Conservation (phyloP, 345 rosid genomes). For the Litchi chinensis region DNA sequence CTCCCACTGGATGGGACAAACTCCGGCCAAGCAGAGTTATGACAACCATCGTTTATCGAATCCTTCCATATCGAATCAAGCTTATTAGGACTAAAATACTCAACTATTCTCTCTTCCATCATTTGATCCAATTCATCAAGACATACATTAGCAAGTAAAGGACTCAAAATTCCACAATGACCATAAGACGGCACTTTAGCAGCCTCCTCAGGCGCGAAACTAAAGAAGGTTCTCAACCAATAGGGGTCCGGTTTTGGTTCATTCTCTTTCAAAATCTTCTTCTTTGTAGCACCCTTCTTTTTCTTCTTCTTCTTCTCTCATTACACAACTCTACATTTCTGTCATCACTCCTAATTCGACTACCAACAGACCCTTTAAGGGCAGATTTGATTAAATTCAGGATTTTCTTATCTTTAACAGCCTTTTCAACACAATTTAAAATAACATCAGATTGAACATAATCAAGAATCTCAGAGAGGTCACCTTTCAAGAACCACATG, state of each 20-base stretch:
- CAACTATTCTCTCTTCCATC: slow-evolving; percentile 71
- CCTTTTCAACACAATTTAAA: slow-evolving; percentile 58
- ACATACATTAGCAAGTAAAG: slow-evolving; percentile 83
- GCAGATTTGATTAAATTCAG: slow-evolving; percentile 62
- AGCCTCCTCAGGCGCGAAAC: slow-evolving; percentile 92
- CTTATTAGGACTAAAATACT: slow-evolving; percentile 75
- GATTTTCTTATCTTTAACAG: slow-evolving; percentile 72
- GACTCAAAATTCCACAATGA: slow-evolving; percentile 84
- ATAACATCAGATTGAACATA: slow-evolving; percentile 51
- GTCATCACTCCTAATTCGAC: slow-evolving; percentile 27
- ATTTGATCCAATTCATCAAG: slow-evolving; percentile 80
- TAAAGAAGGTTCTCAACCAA: slow-evolving; percentile 85
- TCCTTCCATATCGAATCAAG: slow-evolving; percentile 89
- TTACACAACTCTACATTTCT: slow-evolving; percentile 42
- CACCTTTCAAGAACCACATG: slow-evolving; percentile 88
- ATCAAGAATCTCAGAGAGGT: slow-evolving; percentile 62
- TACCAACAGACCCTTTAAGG: slow-evolving; percentile 37
- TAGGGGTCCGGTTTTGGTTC: slow-evolving; percentile 98
- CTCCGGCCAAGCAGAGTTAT: slow-evolving; percentile 99
- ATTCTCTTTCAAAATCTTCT: slow-evolving; percentile 71
- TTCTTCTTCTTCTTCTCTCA: slow-evolving; percentile 48
- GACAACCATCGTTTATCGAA: slow-evolving; percentile 80
- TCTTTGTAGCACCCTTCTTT: slow-evolving; percentile 58
- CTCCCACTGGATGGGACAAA: slow-evolving; percentile 90
- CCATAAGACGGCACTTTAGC: slow-evolving; percentile 85